Evolutionary conservation across 2,329 filamentous ascomycete genomes (phyloP), one percentile per base, ranked within the genome.

Genomic region (Colletotrichum sp.): DNA sequence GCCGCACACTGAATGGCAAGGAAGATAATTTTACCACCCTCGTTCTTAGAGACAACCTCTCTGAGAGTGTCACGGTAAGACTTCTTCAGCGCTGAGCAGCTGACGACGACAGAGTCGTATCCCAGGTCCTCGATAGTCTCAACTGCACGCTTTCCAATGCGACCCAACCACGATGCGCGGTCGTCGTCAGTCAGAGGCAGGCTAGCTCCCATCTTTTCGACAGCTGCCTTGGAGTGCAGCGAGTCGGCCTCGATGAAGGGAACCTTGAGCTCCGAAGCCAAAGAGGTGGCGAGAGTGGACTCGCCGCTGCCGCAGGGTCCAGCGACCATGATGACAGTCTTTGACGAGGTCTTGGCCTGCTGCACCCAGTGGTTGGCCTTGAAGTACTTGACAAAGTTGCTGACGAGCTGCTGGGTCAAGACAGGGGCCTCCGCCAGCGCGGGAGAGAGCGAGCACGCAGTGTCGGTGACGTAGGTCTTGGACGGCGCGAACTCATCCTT

Each of bases 401-500:
- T 74, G 29, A 83, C 81, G 1, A 81, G 75, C 8, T 73, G 71
- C 47, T 78, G 77, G 34, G 80, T 85, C 70, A 83, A 70, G 9
- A 78, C 76, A 4, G 77, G 83, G 57, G 80, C 82, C 77, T 74
- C 82, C 70, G 75, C 87, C 81, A 80, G 85, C 83, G 80, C 85
- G 80, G 81, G 76, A 0, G 88, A 89, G 36, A 87, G 82, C 51
- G 85, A 83, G 63, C 81, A 78, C 2, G 83, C 81, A 3, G 74
- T 79, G 2, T 79, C 85, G 69, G 85, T 86, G 3, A 79, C 75
- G 73, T 86, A 87, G 4, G 75, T 47, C 78, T 87, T 87, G 70
- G 81, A 81, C 43, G 84, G 80, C 7, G 84, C 82, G 72, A 87
- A 87, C 63, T 88, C 86, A 5, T 83, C 82, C 51, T 86, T 89